These are phyloP conservation scores for Sinapis alba DNA, from an alignment of 441 rosid genomes.

Conservation along the genomic window DNA sequence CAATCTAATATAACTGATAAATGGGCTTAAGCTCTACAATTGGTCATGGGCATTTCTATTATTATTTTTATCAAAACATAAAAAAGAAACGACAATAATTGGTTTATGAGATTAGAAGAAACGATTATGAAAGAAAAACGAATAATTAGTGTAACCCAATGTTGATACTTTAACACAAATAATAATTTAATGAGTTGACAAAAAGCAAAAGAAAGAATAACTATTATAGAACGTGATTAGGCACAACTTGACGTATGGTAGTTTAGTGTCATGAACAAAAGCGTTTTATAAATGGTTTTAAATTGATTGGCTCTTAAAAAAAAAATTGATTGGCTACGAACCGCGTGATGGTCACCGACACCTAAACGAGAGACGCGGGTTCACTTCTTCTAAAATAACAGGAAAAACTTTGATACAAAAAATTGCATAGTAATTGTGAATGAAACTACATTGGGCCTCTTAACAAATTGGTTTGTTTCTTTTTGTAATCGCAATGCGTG, in stretches of 20 bases:
- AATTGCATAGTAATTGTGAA: too few relatives aligned
- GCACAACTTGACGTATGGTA: neutral
- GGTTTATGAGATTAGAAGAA: neutral
- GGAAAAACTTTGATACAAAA: too few relatives aligned
- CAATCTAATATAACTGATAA: neutral
- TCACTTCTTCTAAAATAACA: too few relatives aligned
- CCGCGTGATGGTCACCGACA: constrained; percentile 21
- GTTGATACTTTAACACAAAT: too few relatives aligned
- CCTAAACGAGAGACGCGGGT: neutral
- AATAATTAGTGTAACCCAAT: too few relatives aligned
- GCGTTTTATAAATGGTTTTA: neutral
- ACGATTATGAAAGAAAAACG: neutral
- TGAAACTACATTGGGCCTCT: constrained; percentile 6
- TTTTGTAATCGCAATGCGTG: neutral
- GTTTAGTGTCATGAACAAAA: neutral
- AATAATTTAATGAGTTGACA: constrained; percentile 15
- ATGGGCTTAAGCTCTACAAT: neutral
- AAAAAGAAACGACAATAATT: neutral
- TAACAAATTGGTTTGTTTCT: neutral
- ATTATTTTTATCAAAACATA: neutral
- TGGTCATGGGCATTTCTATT: neutral
- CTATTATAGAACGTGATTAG: constrained; percentile 15
- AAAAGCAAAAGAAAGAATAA: too few relatives aligned
- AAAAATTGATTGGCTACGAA: constrained; percentile 2
- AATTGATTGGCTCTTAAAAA: neutral